phyloP scores from a whole-genome alignment of 306 rosid species.

The Begonia fuchsioides region DNA sequence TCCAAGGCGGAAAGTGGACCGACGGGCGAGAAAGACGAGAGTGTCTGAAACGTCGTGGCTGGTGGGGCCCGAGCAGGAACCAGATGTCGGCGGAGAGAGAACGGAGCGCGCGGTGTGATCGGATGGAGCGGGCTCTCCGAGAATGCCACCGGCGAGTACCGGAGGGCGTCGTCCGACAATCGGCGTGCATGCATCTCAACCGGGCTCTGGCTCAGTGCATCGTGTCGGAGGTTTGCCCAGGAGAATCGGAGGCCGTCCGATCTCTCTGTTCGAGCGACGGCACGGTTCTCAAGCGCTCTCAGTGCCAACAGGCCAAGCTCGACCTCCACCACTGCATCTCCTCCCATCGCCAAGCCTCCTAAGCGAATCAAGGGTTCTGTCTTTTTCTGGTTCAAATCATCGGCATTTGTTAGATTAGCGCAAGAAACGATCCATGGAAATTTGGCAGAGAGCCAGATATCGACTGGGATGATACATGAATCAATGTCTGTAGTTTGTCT shows the following conservation, averaged over 20 bases:
- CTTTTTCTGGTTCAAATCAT: too few relatives aligned
- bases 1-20: too few relatives aligned
- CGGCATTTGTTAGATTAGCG: too few relatives aligned
- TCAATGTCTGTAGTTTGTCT: too few relatives aligned
- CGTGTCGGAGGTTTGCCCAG: slow-evolving; percentile 27
- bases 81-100: slow-evolving; percentile 1
- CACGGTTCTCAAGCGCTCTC: slow-evolving; percentile 42
- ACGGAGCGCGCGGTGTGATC: slow-evolving; percentile 1
- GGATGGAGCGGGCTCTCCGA: slow-evolving; percentile 16
- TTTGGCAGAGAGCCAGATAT: too few relatives aligned
- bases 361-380: too few relatives aligned
- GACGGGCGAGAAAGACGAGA: too few relatives aligned
- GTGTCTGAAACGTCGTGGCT: too few relatives aligned
- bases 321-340: slow-evolving; percentile 46
- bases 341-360: slow-evolving; percentile 18
- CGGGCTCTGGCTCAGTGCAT: slow-evolving; percentile 36
- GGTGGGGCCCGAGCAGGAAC: background rate
- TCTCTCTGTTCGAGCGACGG: slow-evolving; percentile 40
- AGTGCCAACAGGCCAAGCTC: slow-evolving; percentile 51
- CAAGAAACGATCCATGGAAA: too few relatives aligned
- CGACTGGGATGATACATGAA: too few relatives aligned
- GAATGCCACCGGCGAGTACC: slow-evolving; percentile 50
- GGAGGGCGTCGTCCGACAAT: slow-evolving; percentile 20
- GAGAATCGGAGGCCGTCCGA: slow-evolving; percentile 38
- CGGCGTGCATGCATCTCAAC: slow-evolving; percentile 44